A percentile compares a stretch with the other conserved stretches of the same genome.
Evolutionary conservation across 371 early-diverging fungal species (phyloP).

Genomic region (Coemansia sp.): DNA sequence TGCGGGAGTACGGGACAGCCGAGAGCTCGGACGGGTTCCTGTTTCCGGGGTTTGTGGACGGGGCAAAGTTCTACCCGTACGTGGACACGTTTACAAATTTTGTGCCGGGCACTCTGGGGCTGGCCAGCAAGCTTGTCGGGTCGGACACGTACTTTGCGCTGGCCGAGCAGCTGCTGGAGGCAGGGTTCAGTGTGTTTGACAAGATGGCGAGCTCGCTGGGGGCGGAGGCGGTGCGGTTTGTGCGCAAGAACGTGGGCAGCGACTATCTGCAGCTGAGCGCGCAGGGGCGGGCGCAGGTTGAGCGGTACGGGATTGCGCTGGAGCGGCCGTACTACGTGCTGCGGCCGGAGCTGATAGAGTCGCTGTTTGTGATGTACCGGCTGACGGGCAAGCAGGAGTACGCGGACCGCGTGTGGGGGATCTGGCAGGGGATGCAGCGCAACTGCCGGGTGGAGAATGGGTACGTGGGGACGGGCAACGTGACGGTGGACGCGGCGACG

Average conservation of each 20-base stretch:
- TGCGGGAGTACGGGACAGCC: constrained; percentile 30
- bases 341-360: constrained; percentile 89
- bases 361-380: constrained; percentile 76
- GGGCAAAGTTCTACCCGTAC: constrained; percentile 37
- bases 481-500: constrained; percentile 52
- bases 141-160: constrained; percentile 35
- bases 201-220: constrained; percentile 40
- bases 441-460: constrained; percentile 71
- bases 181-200: constrained; percentile 37
- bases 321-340: constrained; percentile 50
- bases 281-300: constrained; percentile 10
- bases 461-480: constrained; percentile 74
- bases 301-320: constrained; percentile 30
- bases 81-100: constrained; percentile 47
- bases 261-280: constrained; percentile 16
- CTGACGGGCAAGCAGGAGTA: constrained; percentile 71
- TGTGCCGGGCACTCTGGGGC: constrained; percentile 46
- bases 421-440: constrained; percentile 81
- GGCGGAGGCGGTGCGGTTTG: constrained; percentile 67
- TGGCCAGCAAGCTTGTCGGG: constrained; percentile 39
- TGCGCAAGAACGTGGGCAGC: constrained; percentile 33
- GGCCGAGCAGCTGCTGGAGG: constrained; percentile 39
- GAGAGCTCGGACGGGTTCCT: constrained; percentile 30
- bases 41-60: constrained; percentile 37
- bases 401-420: constrained; percentile 84